Base-by-base conservation (phyloP, 2,329 filamentous ascomycete species). In the Pezicula neosporulosa region DNA sequence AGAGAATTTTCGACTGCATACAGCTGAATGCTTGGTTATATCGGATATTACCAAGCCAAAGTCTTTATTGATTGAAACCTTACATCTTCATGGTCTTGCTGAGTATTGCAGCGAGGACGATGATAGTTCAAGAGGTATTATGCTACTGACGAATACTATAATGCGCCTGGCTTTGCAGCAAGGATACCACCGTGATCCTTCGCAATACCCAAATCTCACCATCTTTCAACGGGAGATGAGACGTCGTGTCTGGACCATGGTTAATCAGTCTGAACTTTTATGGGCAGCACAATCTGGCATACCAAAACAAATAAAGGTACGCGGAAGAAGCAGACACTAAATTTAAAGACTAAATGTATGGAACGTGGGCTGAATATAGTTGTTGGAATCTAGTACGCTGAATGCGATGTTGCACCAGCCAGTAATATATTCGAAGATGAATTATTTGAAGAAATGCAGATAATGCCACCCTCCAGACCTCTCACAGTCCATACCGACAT, bases 201-300 rank as follows among this genome's bases (percentile, higher is more conserved):
- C 68, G 58, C 73, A 75, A 58, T 66, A 82, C 54, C 70, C 74
- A 4, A 72, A 72, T 47, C 71, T 82, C 24, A 70, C 74, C 1
- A 67, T 76, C 0, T 82, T 77, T 51, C 72, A 81, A 52, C 74
- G 74, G 8, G 78, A 82, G 67, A 91, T 87, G 81, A 75, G 84
- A 55, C 74, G 83, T 30, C 73, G 84, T 49, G 66, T 78, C 57
- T 82, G 80, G 80, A 74, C 75, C 54, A 67, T 80, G 53, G 72
- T 74, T 6, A 68, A 72, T 19, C 81, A 85, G 59, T 74, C 85
- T 44, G 85, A 89, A 59, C 66, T 85, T 3, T 65, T 88, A 5
- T 83, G 86, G 33, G 80, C 82, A 1, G 86, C 85, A 60, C 83
- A 87, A 61, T 75, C 87, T 54, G 85, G 85, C 1, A 71, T 89